Conservation (phyloP, 2,329 filamentous ascomycete genomes). For the Aspergillus latus region DNA sequence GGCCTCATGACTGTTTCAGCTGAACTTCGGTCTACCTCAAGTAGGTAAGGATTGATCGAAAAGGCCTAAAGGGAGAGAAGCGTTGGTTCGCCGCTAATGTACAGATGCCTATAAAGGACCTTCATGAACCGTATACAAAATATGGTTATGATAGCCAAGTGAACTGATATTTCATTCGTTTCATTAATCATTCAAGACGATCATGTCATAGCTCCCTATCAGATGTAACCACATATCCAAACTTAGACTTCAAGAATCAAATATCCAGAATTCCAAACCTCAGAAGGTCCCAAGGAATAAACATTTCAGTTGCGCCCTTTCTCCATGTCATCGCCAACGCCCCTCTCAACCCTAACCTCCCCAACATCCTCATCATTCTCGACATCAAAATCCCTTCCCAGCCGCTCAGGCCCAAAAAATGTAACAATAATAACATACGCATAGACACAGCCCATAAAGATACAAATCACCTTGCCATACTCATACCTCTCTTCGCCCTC, state of each 20-base stretch:
- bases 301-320: not conserved
- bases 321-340: conserved; percentile 1
- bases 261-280: no score
- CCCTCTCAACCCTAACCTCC: conserved; percentile 39
- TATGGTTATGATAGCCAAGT: no score
- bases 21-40: no score
- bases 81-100: no score
- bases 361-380: conserved; percentile 49
- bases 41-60: no score
- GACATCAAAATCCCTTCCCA: conserved; percentile 50
- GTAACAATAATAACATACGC: conserved; percentile 57
- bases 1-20: no score
- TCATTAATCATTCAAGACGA: no score
- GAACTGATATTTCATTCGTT: no score
- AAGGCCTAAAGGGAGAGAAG: no score
- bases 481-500: conserved; percentile 58
- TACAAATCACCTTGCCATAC: conserved; percentile 82
- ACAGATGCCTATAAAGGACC: no score
- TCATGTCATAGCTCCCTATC: no score
- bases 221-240: not conserved
- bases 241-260: not conserved
- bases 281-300: not conserved
- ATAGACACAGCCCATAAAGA: conserved; percentile 86
- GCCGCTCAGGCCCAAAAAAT: conserved; percentile 50
- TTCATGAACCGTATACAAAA: no score